A percentile compares a stretch with the other conserved stretches of the same genome.
phyloP scores from a whole-genome alignment of 805 yeast species.

The Jamesozyma piceae region DNA sequence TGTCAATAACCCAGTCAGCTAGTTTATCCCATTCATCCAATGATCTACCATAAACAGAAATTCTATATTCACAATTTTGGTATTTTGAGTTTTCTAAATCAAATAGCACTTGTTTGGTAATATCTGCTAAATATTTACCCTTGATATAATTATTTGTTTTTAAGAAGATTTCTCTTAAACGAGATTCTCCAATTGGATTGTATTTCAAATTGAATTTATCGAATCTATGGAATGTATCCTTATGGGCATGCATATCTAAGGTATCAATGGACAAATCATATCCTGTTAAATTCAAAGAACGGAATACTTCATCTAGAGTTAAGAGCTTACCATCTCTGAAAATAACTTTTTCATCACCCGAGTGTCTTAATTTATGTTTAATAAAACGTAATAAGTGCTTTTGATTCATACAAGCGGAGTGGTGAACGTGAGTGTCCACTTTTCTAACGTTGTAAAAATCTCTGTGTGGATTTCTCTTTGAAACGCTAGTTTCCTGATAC shows the following conservation, averaged over 20 bases:
- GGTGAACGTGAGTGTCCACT: constrained; percentile 85
- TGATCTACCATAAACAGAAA: constrained; percentile 87
- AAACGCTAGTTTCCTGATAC: constrained; percentile 82
- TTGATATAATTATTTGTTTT: constrained; percentile 89
- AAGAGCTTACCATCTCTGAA: constrained; percentile 85
- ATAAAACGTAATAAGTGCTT: constrained; percentile 90
- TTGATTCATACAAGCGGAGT: constrained; percentile 98
- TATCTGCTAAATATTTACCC: constrained; percentile 85
- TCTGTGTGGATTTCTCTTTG: constrained; percentile 90
- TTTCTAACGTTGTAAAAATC: constrained; percentile 43
- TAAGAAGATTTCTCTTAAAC: constrained; percentile 89
- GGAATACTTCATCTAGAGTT: constrained; percentile 81
- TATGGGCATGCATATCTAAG: constrained; percentile 98
- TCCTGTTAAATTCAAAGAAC: constrained; percentile 83
- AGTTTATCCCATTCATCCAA: constrained; percentile 89
- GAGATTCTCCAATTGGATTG: constrained; percentile 96
- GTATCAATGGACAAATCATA: constrained; percentile 95
- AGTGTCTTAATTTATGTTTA: constrained; percentile 83
- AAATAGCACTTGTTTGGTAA: constrained; percentile 86
- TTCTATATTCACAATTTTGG: constrained; percentile 95
- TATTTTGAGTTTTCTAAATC: constrained; percentile 93
- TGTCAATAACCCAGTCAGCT: constrained; percentile 91
- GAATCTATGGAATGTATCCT: constrained; percentile 94
- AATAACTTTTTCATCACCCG: constrained; percentile 82
- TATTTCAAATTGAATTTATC: constrained; percentile 95